Evolutionary conservation across 306 rosid species (phyloP).

Genomic region (Inga oerstediana): DNA sequence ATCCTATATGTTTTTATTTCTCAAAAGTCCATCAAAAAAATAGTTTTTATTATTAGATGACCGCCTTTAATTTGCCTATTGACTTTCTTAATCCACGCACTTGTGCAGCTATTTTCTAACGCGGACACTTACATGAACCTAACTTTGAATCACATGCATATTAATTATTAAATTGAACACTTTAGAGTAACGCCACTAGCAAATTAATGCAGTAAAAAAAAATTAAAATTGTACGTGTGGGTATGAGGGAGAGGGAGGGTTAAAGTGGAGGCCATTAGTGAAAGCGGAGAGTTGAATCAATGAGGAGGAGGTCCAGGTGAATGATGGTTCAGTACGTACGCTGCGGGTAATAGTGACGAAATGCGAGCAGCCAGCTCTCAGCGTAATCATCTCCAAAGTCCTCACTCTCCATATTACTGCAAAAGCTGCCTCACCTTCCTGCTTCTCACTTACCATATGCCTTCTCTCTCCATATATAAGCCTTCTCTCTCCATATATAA

Average conservation of each 20-base stretch:
- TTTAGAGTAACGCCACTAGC: neutral
- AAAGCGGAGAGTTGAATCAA: neutral
- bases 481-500: neutral
- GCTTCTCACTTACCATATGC: neutral
- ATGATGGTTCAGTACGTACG: neutral
- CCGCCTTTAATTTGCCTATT: neutral
- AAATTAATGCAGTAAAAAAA: too few species aligned
- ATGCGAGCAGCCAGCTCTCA: neutral
- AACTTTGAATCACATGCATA: neutral
- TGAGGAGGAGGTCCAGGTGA: neutral
- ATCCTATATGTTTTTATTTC: too few species aligned
- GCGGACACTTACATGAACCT: neutral
- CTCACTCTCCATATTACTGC: neutral
- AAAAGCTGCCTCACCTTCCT: conserved; percentile 6
- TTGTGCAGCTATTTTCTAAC: neutral
- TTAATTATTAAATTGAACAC: neutral
- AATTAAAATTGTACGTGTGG: too few species aligned
- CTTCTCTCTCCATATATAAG: neutral
- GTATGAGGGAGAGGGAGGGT: too few species aligned
- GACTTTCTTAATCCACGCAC: neutral
- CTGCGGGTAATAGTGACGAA: neutral
- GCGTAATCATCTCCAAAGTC: conserved; percentile 14
- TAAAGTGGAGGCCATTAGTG: neutral
- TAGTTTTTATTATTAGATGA: too few species aligned
- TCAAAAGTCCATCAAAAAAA: neutral